These are phyloP conservation scores for Penicillium sp. DNA, from an alignment of 2,329 filamentous ascomycete species.

Conservation along the genomic window DNA sequence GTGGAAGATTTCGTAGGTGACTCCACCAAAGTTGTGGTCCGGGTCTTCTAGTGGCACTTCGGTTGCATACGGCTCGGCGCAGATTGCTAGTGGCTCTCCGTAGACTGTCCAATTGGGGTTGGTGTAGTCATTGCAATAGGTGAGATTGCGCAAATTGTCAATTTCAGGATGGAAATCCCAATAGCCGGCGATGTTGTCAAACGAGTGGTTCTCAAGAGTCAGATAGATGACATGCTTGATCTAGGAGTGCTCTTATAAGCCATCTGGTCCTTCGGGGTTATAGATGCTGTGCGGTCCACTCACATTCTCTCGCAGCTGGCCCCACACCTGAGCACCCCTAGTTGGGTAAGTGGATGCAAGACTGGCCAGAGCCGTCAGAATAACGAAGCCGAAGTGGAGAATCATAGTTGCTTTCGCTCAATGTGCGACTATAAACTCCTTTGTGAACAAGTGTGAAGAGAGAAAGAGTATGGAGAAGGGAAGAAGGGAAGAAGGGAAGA, in stretches of 20 bases:
- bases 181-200: conserved; percentile 43
- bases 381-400: neutral
- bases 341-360: conserved; percentile 19
- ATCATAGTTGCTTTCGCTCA: neutral
- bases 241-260: conserved; percentile 12
- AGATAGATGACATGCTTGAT: conserved; percentile 40
- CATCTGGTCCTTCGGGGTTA: neutral
- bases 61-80: conserved; percentile 35
- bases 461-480: neutral
- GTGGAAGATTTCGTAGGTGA: conserved; percentile 39
- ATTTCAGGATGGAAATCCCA: conserved; percentile 40
- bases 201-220: conserved; percentile 42
- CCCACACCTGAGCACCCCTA: conserved; percentile 17
- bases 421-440: neutral
- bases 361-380: conserved; percentile 13
- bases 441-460: neutral
- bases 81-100: conserved; percentile 37
- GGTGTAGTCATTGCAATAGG: conserved; percentile 41
- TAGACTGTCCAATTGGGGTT: conserved; percentile 41
- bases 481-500: no score
- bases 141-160: conserved; percentile 35
- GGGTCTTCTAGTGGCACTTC: conserved; percentile 39
- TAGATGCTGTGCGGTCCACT: conserved; percentile 2
- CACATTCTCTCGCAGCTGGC: conserved; percentile 26
- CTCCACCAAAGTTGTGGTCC: conserved; percentile 35